Conservation (phyloP, 495 filamentous ascomycete genomes). For the Annulohypoxylon stygium region DNA sequence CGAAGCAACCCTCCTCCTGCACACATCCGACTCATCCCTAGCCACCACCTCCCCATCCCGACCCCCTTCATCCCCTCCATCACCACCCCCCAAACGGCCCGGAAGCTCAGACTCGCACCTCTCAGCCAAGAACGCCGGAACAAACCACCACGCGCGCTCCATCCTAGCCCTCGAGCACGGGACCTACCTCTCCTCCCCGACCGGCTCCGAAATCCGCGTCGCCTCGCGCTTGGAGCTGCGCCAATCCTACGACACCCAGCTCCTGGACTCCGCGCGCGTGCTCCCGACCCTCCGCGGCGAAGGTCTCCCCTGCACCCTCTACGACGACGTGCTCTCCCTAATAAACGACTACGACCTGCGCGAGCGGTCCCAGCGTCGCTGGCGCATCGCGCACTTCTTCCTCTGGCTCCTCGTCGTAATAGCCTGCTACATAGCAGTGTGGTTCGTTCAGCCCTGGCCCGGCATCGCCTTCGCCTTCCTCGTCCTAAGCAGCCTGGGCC, state of each 20-base stretch:
- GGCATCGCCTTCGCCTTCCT: constrained; percentile 86
- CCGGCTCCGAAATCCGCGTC: constrained; percentile 43
- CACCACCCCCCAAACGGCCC: constrained; percentile 28
- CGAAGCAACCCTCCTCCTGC: constrained; percentile 71
- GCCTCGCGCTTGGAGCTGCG: constrained; percentile 41
- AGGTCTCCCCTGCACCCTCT: constrained; percentile 59
- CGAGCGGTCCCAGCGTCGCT: constrained; percentile 75
- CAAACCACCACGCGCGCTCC: constrained; percentile 35
- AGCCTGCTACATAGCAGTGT: constrained; percentile 81
- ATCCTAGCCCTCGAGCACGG: constrained; percentile 57
- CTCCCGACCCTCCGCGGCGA: constrained; percentile 41
- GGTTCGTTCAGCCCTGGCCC: constrained; percentile 78
- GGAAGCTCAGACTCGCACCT: constrained; percentile 32
- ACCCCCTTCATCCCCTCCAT: constrained; percentile 15
- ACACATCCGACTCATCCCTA: constrained; percentile 38
- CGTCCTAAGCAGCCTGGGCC: constrained; percentile 79
- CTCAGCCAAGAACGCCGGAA: constrained; percentile 9
- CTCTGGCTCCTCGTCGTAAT: constrained; percentile 73
- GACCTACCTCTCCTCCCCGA: constrained; percentile 56
- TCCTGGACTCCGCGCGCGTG: constrained; percentile 31
- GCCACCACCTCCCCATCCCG: constrained; percentile 13
- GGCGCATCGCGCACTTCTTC: constrained; percentile 79
- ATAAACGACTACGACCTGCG: constrained; percentile 74
- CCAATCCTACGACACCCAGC: constrained; percentile 48
- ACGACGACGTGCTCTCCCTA: constrained; percentile 79